A percentile compares a stretch with the other conserved stretches of the same genome.
phyloP scores from a whole-genome alignment of 495 filamentous ascomycete genomes.

The Margaritispora aquatica region DNA sequence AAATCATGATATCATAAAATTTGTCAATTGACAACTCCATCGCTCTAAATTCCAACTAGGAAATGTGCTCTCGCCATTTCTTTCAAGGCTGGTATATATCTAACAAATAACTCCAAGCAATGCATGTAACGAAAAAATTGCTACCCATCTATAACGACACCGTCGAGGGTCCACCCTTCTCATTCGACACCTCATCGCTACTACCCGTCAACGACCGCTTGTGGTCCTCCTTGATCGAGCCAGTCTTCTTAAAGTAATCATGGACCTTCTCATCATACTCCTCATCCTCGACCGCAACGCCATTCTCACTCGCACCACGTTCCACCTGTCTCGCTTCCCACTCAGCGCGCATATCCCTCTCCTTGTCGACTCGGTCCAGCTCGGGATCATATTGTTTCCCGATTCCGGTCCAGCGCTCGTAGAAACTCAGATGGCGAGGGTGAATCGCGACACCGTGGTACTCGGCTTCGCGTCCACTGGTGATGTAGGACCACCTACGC shows the following conservation, averaged over 20 bases:
- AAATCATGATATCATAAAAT: too few species aligned
- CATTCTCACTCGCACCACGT: background rate
- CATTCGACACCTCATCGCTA: background rate
- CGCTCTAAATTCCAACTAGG: too few species aligned
- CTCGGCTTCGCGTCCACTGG: constrained; percentile 62
- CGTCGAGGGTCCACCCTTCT: background rate
- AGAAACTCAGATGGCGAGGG: constrained; percentile 75
- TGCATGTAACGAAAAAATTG: background rate
- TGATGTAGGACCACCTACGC: constrained; percentile 76
- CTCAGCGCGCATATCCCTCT: constrained; percentile 67
- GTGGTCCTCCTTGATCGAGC: too few species aligned
- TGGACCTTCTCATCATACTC: background rate
- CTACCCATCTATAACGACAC: background rate
- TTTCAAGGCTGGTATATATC: too few species aligned
- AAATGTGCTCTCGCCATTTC: too few species aligned
- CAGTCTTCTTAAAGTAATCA: background rate
- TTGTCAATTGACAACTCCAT: too few species aligned
- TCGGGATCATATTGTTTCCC: constrained; percentile 75
- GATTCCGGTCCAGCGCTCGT: constrained; percentile 64
- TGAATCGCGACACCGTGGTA: constrained; percentile 89
- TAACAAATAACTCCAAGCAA: too few species aligned
- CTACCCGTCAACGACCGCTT: background rate
- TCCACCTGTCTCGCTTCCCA: constrained; percentile 51
- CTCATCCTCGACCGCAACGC: constrained; percentile 7
- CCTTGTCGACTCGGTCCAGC: constrained; percentile 69